Base-by-base conservation (phyloP, 352 stramenopile species). In the Phytophthora cactorum region DNA sequence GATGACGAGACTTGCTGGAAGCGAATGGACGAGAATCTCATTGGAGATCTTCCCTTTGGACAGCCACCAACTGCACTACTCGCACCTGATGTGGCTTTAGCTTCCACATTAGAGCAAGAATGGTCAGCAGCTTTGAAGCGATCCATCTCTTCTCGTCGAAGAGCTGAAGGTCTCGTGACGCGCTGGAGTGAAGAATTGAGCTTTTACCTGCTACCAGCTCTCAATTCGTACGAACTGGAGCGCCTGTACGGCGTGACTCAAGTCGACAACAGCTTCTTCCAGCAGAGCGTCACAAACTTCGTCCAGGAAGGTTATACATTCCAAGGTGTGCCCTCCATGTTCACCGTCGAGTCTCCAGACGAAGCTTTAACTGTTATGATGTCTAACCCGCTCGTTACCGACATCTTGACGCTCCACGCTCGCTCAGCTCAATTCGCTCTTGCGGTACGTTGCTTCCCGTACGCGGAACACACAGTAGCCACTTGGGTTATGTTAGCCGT, bases 201-300 rank as follows among this genome's bases (percentile, higher is more conserved):
- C 54, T 93, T 94, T 61, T 90, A 85, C 51, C 63, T 97, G 46
- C 73, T 91, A 8, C 90, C 90, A 27, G 89, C 91, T n/a, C 79
- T 97, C 17, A 84, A 84, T 44, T 89, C 89, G 12, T 97, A 97
- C 69, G 91, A 97, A 38, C 62, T 90, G 45, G 91, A 97, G 68
- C 81, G 89, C 7, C 59, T 92, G 14, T 86, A 93, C 63, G 75
- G 72, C 38, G 56, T 90, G 8, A 56, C 78, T 4, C 79, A 90
- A 54, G 65, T 92, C 1, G 88, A 93, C 49, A 96, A 93, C 55
- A 77, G 70, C 2, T 82, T 96, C 43, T 97, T 97, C 63, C 83
- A 92, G 58, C 84, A 91, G 28, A 90, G 77, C 52, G 86, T 97
- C 54, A 91, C 86, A 44, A 78, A 74, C 7, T 90, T 87, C 46